Evolutionary conservation across 306 rosid genomes (phyloP).

Genomic region (Oemleria cerasiformis): DNA sequence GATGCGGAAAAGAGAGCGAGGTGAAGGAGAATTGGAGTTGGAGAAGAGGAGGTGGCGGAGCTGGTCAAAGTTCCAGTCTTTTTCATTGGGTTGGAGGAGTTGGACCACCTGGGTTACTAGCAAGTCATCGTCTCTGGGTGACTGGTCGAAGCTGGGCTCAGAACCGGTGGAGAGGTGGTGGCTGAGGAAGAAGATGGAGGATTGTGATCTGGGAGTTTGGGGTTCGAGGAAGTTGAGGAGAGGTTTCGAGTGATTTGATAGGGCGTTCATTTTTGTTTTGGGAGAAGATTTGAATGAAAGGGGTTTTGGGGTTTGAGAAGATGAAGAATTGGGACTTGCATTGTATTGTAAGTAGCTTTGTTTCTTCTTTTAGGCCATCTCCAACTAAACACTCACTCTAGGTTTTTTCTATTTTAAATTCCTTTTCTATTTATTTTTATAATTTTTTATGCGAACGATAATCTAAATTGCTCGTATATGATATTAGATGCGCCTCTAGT

Average conservation of each 20-base stretch:
- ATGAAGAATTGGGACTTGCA: not conserved
- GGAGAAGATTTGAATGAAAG: not conserved
- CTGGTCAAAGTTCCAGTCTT: slow-evolving; percentile 35
- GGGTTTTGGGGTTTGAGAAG: not conserved
- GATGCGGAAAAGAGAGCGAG: slow-evolving; percentile 39
- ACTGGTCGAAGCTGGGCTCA: not conserved
- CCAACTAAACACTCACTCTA: not conserved
- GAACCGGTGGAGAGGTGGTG: slow-evolving; percentile 24
- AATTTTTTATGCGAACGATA: too few relatives aligned
- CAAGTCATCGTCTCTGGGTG: slow-evolving; percentile 20
- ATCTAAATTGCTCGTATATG: too few relatives aligned
- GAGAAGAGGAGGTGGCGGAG: slow-evolving; percentile 51
- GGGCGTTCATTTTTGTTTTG: slow-evolving; percentile 10
- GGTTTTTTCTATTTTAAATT: too few relatives aligned
- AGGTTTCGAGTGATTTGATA: slow-evolving; percentile 21
- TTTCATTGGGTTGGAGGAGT: slow-evolving; percentile 45
- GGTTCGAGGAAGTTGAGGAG: slow-evolving; percentile 27
- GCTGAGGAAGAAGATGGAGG: slow-evolving; percentile 8
- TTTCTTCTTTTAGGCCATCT: not conserved
- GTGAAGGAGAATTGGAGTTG: slow-evolving; percentile 25
- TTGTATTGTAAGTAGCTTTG: not conserved
- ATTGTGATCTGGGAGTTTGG: not conserved
- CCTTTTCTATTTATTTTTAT: too few relatives aligned
- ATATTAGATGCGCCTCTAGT: too few relatives aligned
- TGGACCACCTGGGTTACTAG: slow-evolving; percentile 37